Base-by-base conservation (phyloP, 768 basidiomycete genomes). In the Tricholoma sp. region DNA sequence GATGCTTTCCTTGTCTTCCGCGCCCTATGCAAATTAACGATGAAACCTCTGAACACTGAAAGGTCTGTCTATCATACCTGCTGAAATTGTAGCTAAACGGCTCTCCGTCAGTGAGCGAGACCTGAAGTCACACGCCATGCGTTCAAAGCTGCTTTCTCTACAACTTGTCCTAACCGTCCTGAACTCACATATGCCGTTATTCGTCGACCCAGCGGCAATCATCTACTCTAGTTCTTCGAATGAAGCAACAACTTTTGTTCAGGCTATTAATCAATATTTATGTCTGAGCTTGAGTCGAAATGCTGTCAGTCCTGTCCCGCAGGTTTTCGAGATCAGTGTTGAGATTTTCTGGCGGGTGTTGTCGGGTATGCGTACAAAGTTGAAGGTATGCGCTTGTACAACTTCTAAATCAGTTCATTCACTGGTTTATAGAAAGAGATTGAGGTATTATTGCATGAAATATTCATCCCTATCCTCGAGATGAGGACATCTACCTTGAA, bases 271-370 rank as follows among this genome's bases (percentile, higher is more conserved):
- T 66, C 96, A 98, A 68, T 98, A 98, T 73, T 82, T 99, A 44
- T 98, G 95, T 68, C 73, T 97, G 55, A 88, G 87, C 60, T 72
- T 99, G 63, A 97, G 93, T 63, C 82, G 97, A 54, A 99, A 98
- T 67, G 95, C 95, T 48, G 91, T 98, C 58, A 94, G 91, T 69
- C 85, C 94, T 2, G 94, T 98, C 6, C 88, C 89, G 2, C 95
- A 96, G 70, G 95, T 99, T 12, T 99, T 99, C 70, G 97, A 99
- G 68, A 85, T 94, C 52, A 94, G 93, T 65, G 95, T 98, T 50
- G 97, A 98, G 74, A 97, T 98, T 57, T 98, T 98, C 73, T 98
- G 96, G 94, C 83, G 92, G 63, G 89, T 97, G 50, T 70, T 98
- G n/a, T 84, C 89, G 44, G 91, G 93, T 10, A 87, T 99, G 85